Evolutionary conservation across 441 rosid genomes (phyloP).

Genomic region (Syzygium malaccense): DNA sequence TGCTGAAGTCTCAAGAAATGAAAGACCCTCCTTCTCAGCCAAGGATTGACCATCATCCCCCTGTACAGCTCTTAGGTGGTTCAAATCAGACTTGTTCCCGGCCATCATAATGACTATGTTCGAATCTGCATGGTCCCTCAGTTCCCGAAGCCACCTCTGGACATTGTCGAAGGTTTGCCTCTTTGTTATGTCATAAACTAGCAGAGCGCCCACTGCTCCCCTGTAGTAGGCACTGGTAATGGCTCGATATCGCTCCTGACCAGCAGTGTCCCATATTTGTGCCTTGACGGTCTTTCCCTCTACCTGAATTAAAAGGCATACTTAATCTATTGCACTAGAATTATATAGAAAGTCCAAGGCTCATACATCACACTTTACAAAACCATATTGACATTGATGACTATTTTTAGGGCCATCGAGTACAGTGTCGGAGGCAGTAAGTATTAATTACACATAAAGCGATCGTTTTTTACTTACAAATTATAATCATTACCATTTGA

Average conservation of each 20-base stretch:
- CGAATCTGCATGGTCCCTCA: conserved; percentile 92
- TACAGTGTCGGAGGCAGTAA: background rate
- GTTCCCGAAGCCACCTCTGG: conserved; percentile 81
- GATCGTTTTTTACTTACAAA: background rate
- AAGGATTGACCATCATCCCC: conserved; percentile 65
- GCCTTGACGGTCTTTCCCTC: conserved; percentile 96
- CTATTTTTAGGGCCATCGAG: background rate
- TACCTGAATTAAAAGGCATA: conserved; percentile 32
- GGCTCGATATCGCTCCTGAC: conserved; percentile 92
- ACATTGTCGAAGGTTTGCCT: conserved; percentile 88
- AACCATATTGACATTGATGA: background rate
- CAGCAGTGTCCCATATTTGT: conserved; percentile 98
- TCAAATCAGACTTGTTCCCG: conserved; percentile 86
- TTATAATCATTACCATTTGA: background rate
- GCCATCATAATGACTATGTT: conserved; percentile 97
- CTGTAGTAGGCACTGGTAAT: conserved; percentile 95
- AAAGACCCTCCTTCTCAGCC: conserved; percentile 87
- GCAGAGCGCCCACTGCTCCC: conserved; percentile 96
- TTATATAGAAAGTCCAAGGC: background rate
- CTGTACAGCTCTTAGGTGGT: conserved; percentile 75
- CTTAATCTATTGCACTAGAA: background rate
- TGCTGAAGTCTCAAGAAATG: conserved; percentile 91
- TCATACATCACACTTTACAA: background rate
- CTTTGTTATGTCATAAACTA: conserved; percentile 92
- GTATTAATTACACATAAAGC: background rate